Conservation (phyloP, 2,329 filamentous ascomycete species). For the Trichoderma arundinaceum region DNA sequence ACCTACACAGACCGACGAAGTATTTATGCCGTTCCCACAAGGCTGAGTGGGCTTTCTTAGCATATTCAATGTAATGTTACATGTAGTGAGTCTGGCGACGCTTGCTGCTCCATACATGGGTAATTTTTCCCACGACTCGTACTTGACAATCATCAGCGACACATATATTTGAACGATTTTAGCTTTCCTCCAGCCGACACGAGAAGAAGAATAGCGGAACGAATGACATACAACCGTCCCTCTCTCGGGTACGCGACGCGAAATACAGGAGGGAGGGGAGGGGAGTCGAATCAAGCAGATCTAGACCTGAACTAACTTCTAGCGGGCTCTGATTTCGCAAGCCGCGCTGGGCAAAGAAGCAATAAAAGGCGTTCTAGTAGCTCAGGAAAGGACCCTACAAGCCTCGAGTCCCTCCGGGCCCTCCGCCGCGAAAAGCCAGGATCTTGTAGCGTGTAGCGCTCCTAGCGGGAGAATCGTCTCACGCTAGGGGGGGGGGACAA, state of each 20-base stretch:
- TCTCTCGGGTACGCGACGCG: background rate
- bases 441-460: too few species aligned
- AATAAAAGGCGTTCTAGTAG: background rate
- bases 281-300: background rate
- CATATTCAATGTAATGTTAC: constrained; percentile 8
- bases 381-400: background rate
- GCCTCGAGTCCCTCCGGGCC: background rate
- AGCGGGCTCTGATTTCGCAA: background rate
- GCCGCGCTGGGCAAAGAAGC: background rate
- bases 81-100: too few species aligned
- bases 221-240: too few species aligned
- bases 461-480: too few species aligned
- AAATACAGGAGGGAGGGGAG: too few species aligned
- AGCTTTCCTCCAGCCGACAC: too few species aligned
- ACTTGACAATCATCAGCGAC: too few species aligned
- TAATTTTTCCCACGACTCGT: too few species aligned
- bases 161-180: too few species aligned
- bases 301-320: background rate
- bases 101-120: background rate
- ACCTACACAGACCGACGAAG: background rate
- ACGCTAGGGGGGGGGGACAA: too few species aligned
- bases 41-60: background rate
- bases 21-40: background rate
- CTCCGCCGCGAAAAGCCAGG: background rate
- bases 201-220: too few species aligned